phyloP scores from a whole-genome alignment of 192 early-diverging fungal genomes.

The Coemansia biformis region DNA sequence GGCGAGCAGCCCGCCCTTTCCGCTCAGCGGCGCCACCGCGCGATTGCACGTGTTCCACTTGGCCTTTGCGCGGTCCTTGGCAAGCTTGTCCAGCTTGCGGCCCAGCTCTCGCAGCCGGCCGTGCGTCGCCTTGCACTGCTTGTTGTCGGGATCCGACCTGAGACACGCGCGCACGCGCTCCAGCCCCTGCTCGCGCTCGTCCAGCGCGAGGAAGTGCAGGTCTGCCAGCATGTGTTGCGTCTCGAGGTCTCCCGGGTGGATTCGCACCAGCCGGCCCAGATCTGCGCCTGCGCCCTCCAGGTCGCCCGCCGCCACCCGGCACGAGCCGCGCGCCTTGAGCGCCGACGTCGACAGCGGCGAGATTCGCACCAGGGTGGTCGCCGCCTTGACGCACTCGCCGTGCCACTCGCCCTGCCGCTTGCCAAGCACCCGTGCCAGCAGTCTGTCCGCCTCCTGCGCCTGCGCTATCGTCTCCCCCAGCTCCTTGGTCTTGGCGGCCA shows the following conservation, averaged over 20 bases:
- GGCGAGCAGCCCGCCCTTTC: constrained; percentile 33
- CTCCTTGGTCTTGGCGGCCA: constrained; percentile 21
- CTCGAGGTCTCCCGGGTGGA: constrained; percentile 62
- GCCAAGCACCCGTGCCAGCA: constrained; percentile 40
- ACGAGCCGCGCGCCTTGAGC: constrained; percentile 64
- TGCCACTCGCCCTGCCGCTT: constrained; percentile 34
- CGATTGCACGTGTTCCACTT: constrained; percentile 56
- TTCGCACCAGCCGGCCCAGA: constrained; percentile 65
- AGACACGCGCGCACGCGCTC: constrained; percentile 78
- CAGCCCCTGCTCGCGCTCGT: constrained; percentile 68
- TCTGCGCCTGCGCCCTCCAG: constrained; percentile 84
- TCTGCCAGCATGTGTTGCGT: constrained; percentile 61
- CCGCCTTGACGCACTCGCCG: constrained; percentile 52
- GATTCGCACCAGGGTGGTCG: constrained; percentile 52
- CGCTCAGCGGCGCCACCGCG: constrained; percentile 27
- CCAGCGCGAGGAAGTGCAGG: constrained; percentile 63
- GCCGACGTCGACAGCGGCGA: constrained; percentile 55
- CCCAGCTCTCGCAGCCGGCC: constrained; percentile 67
- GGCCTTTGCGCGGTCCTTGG: constrained; percentile 49
- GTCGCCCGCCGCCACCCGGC: constrained; percentile 66
- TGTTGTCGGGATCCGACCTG: constrained; percentile 87
- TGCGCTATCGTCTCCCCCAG: constrained; percentile 38
- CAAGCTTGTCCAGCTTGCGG: constrained; percentile 61
- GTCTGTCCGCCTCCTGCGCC: constrained; percentile 37
- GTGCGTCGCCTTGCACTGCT: constrained; percentile 75